Base-by-base conservation (phyloP, 345 rosid genomes). In the Laguncularia racemosa region DNA sequence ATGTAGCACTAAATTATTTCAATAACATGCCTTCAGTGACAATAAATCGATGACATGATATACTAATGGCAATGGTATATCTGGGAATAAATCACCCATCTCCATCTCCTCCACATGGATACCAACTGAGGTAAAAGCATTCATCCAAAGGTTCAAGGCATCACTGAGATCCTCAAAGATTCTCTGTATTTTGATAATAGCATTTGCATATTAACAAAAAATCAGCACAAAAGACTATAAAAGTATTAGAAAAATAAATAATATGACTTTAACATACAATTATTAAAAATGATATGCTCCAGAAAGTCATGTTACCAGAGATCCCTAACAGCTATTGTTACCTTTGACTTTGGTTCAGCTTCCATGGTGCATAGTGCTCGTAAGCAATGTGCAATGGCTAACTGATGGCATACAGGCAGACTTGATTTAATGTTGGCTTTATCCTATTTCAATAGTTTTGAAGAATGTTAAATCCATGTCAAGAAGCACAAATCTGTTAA, bases 281-380 rank as follows among this genome's bases (percentile, higher is more conserved):
- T 33, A 5, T 33, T 33, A 33, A 33, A 33, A 33, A 33, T 33
- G 9, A 33, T 33, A 33, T 33, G 40, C 40, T 33, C 4, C 40
- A 33, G 6, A 33, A 33, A 33, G 40, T 33, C 9, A 33, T 6
- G 40, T 33, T 33, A 33, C 9, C 40, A 33, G 40, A 9, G 40
- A 4, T 33, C 69, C 67, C 61, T 60, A 70, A 52, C 56, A 71
- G 38, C 28, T 65, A 74, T 62, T 48, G 64, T 56, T 71, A 92
- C 97, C 98, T 89, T 77, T 44, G 97, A 89, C 64, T 68, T 76
- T 55, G 98, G 91, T 53, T 86, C 95, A 56, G 65, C 78, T 73
- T 92, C 98, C 52, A 81, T 82, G 55, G 58, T 66, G 60, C 88
- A 78, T 6, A 92, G 73, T 51, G 91, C 98, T 53, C 88, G 85